phyloP scores from a whole-genome alignment of 1,139 yeast species.

The Candida sp. region DNA sequence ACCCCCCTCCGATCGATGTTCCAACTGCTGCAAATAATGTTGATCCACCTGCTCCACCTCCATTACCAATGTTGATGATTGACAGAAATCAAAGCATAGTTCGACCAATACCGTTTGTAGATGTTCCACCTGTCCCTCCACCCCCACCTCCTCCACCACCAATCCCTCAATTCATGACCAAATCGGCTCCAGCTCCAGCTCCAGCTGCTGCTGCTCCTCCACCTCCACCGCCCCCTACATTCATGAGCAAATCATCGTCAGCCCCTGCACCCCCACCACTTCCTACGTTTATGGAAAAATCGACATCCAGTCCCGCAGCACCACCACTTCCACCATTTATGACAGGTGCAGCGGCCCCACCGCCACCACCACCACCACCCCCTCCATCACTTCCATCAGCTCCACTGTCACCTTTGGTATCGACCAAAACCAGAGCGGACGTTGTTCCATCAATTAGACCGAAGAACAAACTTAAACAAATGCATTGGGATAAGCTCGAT shows the following conservation, averaged over 20 bases:
- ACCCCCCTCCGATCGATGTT: not conserved
- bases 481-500: constrained; percentile 93
- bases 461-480: constrained; percentile 75
- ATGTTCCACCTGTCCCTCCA: constrained; percentile 21
- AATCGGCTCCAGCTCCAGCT: constrained; percentile 10
- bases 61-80: constrained; percentile 5
- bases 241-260: constrained; percentile 3
- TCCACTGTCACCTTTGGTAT: too few relatives aligned
- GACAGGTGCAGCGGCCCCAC: constrained; percentile 11
- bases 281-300: constrained; percentile 6
- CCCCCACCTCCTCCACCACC: constrained; percentile 10
- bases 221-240: constrained; percentile 11
- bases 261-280: constrained; percentile 20
- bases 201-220: constrained; percentile 27
- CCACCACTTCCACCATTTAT: constrained; percentile 5
- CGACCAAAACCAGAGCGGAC: constrained; percentile 3
- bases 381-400: not conserved
- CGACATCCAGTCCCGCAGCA: not conserved
- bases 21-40: not conserved
- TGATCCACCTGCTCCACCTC: constrained; percentile 5
- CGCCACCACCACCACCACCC: constrained; percentile 8
- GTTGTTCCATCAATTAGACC: constrained; percentile 44
- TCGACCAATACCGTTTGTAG: not conserved
- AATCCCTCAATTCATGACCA: constrained; percentile 1
- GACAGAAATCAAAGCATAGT: not conserved